Percentiles rank a stretch among this genome's conserved stretches.
Evolutionary conservation across 1,284 basidiomycete genomes (phyloP).

Genomic region (Cutaneotrichosporon daszewskae): DNA sequence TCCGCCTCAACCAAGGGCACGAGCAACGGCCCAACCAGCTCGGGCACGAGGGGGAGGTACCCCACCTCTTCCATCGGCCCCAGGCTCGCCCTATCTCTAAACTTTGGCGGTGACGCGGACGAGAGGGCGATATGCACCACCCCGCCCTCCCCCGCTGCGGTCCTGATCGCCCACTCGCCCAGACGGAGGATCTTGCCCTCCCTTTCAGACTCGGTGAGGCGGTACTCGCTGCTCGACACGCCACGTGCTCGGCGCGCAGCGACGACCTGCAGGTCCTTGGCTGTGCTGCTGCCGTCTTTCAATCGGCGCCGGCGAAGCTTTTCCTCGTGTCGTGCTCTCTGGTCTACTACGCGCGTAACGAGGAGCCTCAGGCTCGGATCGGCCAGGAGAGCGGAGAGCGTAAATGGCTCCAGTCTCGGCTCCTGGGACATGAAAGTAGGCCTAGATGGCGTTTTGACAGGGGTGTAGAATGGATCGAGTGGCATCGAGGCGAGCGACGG

Average conservation of each 20-base stretch:
- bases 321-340: conserved; percentile 24
- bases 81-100: background rate
- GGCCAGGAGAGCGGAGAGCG: conserved; percentile 18
- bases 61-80: conserved; percentile 6
- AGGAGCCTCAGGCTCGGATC: conserved; percentile 20
- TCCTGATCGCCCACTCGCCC: conserved; percentile 24
- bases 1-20: conserved; percentile 21
- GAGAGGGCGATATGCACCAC: conserved; percentile 33
- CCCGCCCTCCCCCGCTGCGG: conserved; percentile 24
- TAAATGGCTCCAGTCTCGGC: conserved; percentile 22
- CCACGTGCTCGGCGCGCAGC: conserved; percentile 6
- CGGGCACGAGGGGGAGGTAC: conserved; percentile 32
- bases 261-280: conserved; percentile 12
- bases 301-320: conserved; percentile 23
- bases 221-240: conserved; percentile 2
- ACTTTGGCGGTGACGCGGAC: no score
- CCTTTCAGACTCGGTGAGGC: conserved; percentile 13
- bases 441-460: no score
- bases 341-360: conserved; percentile 26
- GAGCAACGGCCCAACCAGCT: conserved; percentile 30
- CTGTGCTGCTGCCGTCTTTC: conserved; percentile 18
- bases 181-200: conserved; percentile 21
- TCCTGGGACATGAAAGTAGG: no score
- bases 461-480: no score
- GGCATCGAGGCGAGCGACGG: no score